These are phyloP conservation scores for Aspergillus vadensis DNA, from an alignment of 2,329 filamentous ascomycete genomes.

Conservation along the genomic window DNA sequence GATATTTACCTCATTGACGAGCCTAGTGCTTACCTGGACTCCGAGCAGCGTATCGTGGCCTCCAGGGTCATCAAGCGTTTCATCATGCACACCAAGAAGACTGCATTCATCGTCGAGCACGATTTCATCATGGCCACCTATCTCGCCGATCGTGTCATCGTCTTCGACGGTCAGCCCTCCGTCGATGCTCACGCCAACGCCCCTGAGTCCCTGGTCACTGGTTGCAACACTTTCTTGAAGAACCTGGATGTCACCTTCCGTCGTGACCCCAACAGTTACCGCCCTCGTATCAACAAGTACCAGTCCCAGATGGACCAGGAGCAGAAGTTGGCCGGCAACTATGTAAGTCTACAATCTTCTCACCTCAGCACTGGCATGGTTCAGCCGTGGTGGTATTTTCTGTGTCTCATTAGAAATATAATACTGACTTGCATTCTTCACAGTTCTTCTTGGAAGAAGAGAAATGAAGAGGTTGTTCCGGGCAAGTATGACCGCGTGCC, in stretches of 20 bases:
- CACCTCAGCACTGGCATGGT: too few species aligned
- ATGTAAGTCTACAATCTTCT: constrained; percentile 61
- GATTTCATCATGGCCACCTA: constrained; percentile 97
- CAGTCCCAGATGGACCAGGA: constrained; percentile 96
- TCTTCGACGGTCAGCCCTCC: constrained; percentile 94
- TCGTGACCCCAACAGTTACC: constrained; percentile 92
- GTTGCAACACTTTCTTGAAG: constrained; percentile 96
- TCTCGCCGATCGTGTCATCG: constrained; percentile 90
- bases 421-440: constrained; percentile 13
- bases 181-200: constrained; percentile 83
- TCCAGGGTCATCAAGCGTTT: constrained; percentile 98
- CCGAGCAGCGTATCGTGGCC: constrained; percentile 97
- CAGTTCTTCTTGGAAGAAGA: constrained; percentile 95
- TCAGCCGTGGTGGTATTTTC: too few species aligned
- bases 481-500: constrained; percentile 41
- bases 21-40: constrained; percentile 95
- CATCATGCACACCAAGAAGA: constrained; percentile 99
- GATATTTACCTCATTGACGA: constrained; percentile 99
- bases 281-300: constrained; percentile 97
- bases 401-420: neutral
- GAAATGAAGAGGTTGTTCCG: constrained; percentile 66
- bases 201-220: constrained; percentile 88
- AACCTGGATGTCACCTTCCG: constrained; percentile 98
- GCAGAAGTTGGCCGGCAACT: constrained; percentile 92
- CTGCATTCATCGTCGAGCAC: constrained; percentile 98